Evolutionary conservation across 2,329 filamentous ascomycete genomes (phyloP), one percentile per base, ranked within the genome.

Genomic region (Beauveria sp.): DNA sequence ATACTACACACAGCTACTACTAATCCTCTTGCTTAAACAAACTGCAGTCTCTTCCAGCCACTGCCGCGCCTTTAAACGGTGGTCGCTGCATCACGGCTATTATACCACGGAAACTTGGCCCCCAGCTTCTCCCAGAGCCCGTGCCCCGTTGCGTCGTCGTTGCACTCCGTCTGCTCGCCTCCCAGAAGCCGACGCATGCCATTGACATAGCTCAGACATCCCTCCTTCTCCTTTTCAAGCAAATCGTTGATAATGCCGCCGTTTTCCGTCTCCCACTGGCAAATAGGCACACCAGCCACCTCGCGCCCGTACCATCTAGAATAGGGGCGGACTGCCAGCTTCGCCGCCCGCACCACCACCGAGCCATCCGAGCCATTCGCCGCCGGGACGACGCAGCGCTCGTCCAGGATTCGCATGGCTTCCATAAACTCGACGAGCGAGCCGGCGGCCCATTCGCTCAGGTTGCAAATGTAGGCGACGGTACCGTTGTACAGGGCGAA

Each of bases 371-470:
- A 38, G 12, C 5, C 12, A 14, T 34, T 7, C 26, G 26, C 31
- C 20, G n/a, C 43, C 12, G 38, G n/a, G 3, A 9, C 20, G 3
- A 38, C 51, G 51, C 63, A 64, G 6, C 43, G n/a, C 18, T 48
- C 31, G 46, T 64, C 63, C 20, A 60, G 46, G 10, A 60, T 22
- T 8, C 20, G 24, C 56, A 62, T 64, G 24, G 63, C 63, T 3
- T 60, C 63, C 61, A 63, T 62, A 48, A 53, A 64, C 49, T 64
- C 63, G 26, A 64, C 24, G 3, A 64, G 63, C 31, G 60, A 62
- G 38, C 43, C 63, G 28, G 56, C 14, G 38, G 40, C 51, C 60
- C 63, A 62, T 26, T n/a, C 48, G 51, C 24, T 18, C 18, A 57
- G 53, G 52, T 60, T 63, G 63, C 63, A 64, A 2, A 63, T 24